phyloP scores from a whole-genome alignment of 345 rosid species.

The Gossypium sturtianum region DNA sequence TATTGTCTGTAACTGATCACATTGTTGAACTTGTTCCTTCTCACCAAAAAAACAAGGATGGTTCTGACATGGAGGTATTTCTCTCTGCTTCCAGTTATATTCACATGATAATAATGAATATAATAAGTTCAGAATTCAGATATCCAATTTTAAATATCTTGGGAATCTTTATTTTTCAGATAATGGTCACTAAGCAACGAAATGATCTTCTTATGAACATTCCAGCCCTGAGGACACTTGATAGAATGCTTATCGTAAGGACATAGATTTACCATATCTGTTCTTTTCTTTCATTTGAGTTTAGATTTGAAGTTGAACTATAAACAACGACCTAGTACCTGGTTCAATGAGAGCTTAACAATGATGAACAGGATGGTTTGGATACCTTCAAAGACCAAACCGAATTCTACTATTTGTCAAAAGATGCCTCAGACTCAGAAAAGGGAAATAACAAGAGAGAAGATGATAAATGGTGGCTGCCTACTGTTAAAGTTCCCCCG shows the following conservation, averaged over 20 bases:
- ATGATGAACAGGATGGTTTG: conserved; percentile 52
- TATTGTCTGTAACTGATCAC: conserved; percentile 60
- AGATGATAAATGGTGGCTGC: conserved; percentile 96
- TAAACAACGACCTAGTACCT: not conserved
- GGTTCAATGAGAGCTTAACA: not conserved
- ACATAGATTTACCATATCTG: not conserved
- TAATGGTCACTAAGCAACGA: conserved; percentile 80
- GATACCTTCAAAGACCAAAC: conserved; percentile 76
- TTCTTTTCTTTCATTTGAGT: not conserved
- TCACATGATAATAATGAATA: not conserved
- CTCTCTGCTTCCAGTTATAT: not conserved
- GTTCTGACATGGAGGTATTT: conserved; percentile 51
- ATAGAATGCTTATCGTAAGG: conserved; percentile 87
- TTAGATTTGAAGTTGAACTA: not conserved
- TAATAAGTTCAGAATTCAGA: not conserved
- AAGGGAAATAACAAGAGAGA: conserved; percentile 43
- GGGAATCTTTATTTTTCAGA: conserved; percentile 29
- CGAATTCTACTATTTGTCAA: conserved; percentile 72
- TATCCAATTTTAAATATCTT: not conserved
- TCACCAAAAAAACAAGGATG: conserved; percentile 57
- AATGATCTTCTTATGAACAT: conserved; percentile 85
- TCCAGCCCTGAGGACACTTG: conserved; percentile 89
- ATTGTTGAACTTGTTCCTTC: conserved; percentile 66
- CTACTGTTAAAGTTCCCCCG: conserved; percentile 64
- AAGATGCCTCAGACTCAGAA: conserved; percentile 62